These are phyloP conservation scores for Cicer bijugum DNA, from an alignment of 306 rosid genomes.

Conservation along the genomic window DNA sequence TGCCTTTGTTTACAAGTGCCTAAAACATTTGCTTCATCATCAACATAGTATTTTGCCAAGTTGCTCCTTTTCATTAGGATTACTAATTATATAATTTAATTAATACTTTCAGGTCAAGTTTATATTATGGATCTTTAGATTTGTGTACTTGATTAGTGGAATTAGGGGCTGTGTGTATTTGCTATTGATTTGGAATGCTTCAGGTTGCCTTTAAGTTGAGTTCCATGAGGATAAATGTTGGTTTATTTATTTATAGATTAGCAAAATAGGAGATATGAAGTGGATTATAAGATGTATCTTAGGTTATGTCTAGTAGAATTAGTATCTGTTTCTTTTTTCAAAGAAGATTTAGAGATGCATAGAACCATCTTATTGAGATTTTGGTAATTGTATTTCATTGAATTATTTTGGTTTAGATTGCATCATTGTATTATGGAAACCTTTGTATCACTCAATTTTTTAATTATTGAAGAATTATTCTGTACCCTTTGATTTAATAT, in stretches of 20 bases:
- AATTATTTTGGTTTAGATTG: constrained; percentile 29
- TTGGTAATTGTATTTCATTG: constrained; percentile 8
- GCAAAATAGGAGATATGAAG: neutral
- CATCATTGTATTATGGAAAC: neutral
- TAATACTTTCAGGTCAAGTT: constrained; percentile 33
- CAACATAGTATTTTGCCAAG: neutral
- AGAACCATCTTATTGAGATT: constrained; percentile 7
- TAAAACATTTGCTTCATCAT: constrained; percentile 6
- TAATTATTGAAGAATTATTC: neutral
- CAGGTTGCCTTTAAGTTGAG: neutral
- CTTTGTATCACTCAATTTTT: neutral
- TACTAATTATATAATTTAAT: neutral
- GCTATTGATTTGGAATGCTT: constrained; percentile 34
- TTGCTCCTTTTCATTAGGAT: neutral
- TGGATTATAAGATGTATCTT: neutral
- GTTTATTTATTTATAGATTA: too few relatives aligned
- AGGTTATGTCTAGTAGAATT: constrained; percentile 14
- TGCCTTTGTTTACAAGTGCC: neutral
- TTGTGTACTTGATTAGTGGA: constrained; percentile 38
- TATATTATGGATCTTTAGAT: constrained; percentile 24
- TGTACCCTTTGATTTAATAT: neutral
- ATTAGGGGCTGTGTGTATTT: constrained; percentile 31
- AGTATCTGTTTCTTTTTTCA: constrained; percentile 14
- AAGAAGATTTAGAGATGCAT: constrained; percentile 19
- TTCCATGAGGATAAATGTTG: constrained; percentile 2